phyloP scores from a whole-genome alignment of 1,139 yeast species.

The Candida sp. region DNA sequence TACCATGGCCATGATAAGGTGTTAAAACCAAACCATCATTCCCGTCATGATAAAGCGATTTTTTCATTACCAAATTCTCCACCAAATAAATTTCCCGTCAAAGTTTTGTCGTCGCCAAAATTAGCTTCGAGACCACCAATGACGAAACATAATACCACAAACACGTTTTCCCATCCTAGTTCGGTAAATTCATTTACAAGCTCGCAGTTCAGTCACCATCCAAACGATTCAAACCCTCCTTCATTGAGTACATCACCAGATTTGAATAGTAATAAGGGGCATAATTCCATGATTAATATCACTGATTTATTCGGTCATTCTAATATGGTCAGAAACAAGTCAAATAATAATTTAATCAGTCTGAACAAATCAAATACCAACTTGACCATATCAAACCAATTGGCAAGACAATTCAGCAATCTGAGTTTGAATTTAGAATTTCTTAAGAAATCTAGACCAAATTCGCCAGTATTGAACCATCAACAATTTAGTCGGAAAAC shows the following conservation, averaged over 20 bases:
- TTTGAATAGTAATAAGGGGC: background rate
- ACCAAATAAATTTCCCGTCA: background rate
- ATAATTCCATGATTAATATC: background rate
- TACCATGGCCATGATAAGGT: background rate
- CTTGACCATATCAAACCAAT: conserved; percentile 18
- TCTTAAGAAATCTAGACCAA: conserved; percentile 30
- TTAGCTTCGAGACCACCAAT: background rate
- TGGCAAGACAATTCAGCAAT: conserved; percentile 12
- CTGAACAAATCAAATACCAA: conserved; percentile 16
- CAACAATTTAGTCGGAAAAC: conserved; percentile 7
- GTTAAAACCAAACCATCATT: background rate
- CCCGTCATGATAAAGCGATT: background rate
- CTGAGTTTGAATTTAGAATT: conserved; percentile 29
- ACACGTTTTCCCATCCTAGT: background rate
- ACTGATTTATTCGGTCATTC: background rate
- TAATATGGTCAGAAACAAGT: conserved; percentile 6
- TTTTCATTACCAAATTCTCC: background rate
- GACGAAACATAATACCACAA: background rate
- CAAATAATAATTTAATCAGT: background rate
- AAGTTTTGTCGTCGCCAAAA: background rate
- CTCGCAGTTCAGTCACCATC: background rate
- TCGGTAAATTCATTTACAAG: background rate
- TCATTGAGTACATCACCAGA: conserved; percentile 37
- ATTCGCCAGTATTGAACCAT: conserved; percentile 27
- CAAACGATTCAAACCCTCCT: conserved; percentile 9